Evolutionary conservation across 768 basidiomycete species (phyloP), one percentile per base, ranked within the genome.

Genomic region (Ephemerocybe angulata): DNA sequence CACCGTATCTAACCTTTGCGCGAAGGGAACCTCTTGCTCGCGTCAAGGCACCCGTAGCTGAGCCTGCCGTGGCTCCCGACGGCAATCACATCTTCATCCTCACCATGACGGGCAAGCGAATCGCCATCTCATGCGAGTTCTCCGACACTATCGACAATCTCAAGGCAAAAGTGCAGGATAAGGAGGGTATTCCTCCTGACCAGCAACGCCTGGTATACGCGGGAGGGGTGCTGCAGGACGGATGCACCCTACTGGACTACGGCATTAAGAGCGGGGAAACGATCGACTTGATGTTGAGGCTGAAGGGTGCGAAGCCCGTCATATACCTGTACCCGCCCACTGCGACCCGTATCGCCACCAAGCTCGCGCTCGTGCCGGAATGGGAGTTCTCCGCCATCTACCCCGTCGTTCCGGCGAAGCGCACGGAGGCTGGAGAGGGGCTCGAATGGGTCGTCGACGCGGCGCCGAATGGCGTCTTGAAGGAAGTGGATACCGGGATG

Each of bases 151-250:
- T 67, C 37, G 56, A 53, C 47, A 58, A 50, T 19, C 19, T 65
- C 43, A 67, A 66, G 67, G 52, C 58, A 11, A 58, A 33, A 42
- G 60, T 69, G 30, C 65, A 69, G 46, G 65, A 65, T 44, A 61
- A 58, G 43, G 61, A 60, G 24, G 79, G 69, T 21, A 82, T 83
- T 50, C 80, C 81, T 25, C 87, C 87, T 10, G 82, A 86, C 66
- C 85, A 86, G 59, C 86, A 88, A 67, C 85, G 86, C 50, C 67
- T 89, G 22, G 87, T 89, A 72, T 90, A 86, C 58, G 84, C 84
- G 48, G 86, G 88, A 59, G 88, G 85, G 72, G 88, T 88, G 69
- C 78, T 90, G 35, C 87, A 88, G 67, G 88, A 90, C 65, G 87
- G 84, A 6, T 79, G 85, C 44, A 88, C 82, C 8, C 74, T 85